Evolutionary conservation across 345 rosid genomes (phyloP).

Genomic region (Populus alba): DNA sequence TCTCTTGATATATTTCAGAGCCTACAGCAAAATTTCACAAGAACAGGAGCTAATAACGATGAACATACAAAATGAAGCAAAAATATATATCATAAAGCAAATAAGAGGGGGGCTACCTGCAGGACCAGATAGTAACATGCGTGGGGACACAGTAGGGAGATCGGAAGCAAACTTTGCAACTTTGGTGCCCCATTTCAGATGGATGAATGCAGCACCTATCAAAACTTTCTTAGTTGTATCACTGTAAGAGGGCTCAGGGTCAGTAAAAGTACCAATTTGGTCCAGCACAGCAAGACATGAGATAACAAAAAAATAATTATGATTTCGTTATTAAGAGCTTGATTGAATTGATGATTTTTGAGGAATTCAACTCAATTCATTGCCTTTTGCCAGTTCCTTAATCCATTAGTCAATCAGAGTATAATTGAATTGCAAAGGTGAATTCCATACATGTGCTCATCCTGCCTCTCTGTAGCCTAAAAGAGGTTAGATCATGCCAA

Average conservation of each 20-base stretch:
- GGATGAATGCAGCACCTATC: constrained; percentile 67
- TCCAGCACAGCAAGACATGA: neutral
- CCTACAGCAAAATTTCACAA: constrained; percentile 41
- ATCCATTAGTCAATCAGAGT: neutral
- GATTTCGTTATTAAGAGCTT: neutral
- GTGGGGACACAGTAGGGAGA: constrained; percentile 75
- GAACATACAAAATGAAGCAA: neutral
- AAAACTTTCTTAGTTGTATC: constrained; percentile 84
- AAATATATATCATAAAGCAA: neutral
- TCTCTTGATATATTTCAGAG: constrained; percentile 96
- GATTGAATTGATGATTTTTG: neutral
- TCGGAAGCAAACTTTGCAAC: constrained; percentile 65
- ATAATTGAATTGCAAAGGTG: neutral
- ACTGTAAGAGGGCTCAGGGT: constrained; percentile 43
- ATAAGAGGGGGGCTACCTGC: constrained; percentile 49
- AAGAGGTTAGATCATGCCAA: neutral
- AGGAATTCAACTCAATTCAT: neutral
- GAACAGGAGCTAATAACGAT: neutral
- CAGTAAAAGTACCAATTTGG: constrained; percentile 15
- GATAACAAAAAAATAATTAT: neutral
- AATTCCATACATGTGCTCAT: neutral
- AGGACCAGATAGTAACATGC: constrained; percentile 90
- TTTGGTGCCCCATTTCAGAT: constrained; percentile 67
- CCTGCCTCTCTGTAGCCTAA: neutral
- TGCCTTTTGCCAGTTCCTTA: neutral